Percentiles rank a stretch among this genome's conserved stretches.
phyloP scores from a whole-genome alignment of 257 asterid species.

The Cordia subcordata region DNA sequence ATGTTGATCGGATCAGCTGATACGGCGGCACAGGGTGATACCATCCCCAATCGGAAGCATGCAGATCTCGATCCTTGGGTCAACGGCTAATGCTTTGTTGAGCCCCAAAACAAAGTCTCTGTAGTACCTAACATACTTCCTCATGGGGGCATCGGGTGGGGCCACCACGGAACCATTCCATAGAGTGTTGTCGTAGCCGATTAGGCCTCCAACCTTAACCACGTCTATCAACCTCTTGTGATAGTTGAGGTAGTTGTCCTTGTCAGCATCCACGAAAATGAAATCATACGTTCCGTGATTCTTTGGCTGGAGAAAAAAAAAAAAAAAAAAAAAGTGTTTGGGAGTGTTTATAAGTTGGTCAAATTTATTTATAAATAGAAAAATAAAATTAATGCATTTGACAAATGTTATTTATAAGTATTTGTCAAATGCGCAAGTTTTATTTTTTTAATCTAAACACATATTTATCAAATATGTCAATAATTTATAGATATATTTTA shows the following conservation, averaged over 20 bases:
- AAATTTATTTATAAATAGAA: too few relatives aligned
- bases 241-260: conserved; percentile 25
- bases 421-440: too few relatives aligned
- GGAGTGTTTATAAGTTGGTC: too few relatives aligned
- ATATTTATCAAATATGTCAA: too few relatives aligned
- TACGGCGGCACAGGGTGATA: conserved; percentile 85
- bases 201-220: conserved; percentile 26
- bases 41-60: conserved; percentile 97
- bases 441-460: too few relatives aligned
- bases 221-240: conserved; percentile 25
- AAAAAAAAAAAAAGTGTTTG: too few relatives aligned
- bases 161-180: conserved; percentile 24
- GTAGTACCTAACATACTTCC: conserved; percentile 72
- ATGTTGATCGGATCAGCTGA: conserved; percentile 41
- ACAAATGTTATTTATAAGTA: too few relatives aligned
- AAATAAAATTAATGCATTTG: too few relatives aligned
- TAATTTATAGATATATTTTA: too few relatives aligned
- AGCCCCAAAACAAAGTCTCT: conserved; percentile 78
- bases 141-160: conserved; percentile 78
- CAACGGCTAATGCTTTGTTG: conserved; percentile 81
- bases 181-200: conserved; percentile 29
- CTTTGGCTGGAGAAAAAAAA: conserved; percentile 10
- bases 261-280: conserved; percentile 28
- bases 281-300: conserved; percentile 20
- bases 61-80: conserved; percentile 84